Conservation (phyloP, 371 early-diverging fungal genomes). For the Mucor ambiguus region DNA sequence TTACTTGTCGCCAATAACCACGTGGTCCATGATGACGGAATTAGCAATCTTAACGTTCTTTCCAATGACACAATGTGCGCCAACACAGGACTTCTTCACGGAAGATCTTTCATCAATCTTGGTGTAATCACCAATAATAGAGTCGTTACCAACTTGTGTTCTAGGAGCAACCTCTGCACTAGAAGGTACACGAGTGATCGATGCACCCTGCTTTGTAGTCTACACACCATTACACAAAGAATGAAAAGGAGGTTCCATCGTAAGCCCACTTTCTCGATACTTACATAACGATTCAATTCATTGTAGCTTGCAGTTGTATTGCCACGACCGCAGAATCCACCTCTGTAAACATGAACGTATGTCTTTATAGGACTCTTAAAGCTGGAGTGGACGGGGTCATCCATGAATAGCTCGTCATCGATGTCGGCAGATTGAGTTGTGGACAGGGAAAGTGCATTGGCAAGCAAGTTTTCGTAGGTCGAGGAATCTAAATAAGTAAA, state of each 20-base stretch:
- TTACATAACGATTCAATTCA: constrained; percentile 85
- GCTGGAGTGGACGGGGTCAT: constrained; percentile 31
- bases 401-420: constrained; percentile 29
- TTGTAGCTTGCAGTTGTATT: constrained; percentile 83
- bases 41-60: constrained; percentile 93
- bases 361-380: constrained; percentile 53
- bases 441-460: constrained; percentile 51
- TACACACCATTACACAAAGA: constrained; percentile 18
- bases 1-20: constrained; percentile 85
- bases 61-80: constrained; percentile 91
- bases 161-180: constrained; percentile 65
- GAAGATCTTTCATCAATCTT: constrained; percentile 89
- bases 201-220: constrained; percentile 60
- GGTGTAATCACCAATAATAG: constrained; percentile 86
- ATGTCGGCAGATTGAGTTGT: constrained; percentile 43
- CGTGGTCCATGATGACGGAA: constrained; percentile 94
- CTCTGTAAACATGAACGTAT: constrained; percentile 50
- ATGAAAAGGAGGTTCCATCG: constrained; percentile 3
- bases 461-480: constrained; percentile 32
- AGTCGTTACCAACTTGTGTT: constrained; percentile 89
- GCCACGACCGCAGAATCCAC: constrained; percentile 71
- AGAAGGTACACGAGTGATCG: constrained; percentile 60
- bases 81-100: constrained; percentile 92
- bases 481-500: constrained; percentile 34
- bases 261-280: constrained; percentile 18